Conservation (phyloP, 2,329 filamentous ascomycete genomes). For the Trichoderma sp. region DNA sequence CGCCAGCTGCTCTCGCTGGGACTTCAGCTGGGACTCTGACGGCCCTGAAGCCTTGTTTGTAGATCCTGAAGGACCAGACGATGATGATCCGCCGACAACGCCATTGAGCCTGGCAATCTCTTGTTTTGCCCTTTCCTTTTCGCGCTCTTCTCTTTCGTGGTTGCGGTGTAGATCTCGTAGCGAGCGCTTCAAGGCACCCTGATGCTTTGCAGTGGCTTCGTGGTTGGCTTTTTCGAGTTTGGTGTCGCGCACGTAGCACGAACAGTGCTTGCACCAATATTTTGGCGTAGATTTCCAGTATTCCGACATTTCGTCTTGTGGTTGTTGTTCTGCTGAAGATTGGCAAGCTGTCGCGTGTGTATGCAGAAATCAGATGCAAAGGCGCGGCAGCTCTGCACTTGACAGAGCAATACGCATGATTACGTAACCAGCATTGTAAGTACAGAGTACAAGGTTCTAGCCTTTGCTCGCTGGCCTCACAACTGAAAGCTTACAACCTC, state of each 20-base stretch:
- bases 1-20: constrained; percentile 82
- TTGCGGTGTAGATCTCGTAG: constrained; percentile 83
- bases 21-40: constrained; percentile 66
- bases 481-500: background rate
- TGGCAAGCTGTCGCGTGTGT: background rate
- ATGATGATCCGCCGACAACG: constrained; percentile 54
- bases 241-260: constrained; percentile 83
- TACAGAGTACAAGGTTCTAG: background rate
- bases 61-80: constrained; percentile 28
- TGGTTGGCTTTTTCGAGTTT: constrained; percentile 86
- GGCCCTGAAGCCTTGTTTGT: constrained; percentile 21
- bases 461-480: background rate
- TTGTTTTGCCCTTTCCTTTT: constrained; percentile 76
- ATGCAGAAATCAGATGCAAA: background rate
- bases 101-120: constrained; percentile 87
- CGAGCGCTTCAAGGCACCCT: constrained; percentile 82
- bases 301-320: constrained; percentile 69
- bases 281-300: constrained; percentile 98
- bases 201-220: constrained; percentile 81
- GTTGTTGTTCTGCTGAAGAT: background rate
- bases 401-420: background rate
- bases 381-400: background rate
- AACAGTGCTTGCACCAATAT: constrained; percentile 99
- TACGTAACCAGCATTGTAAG: background rate
- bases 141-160: constrained; percentile 76